These are phyloP conservation scores for Didymella pomorum DNA, from an alignment of 2,329 filamentous ascomycete genomes.

Conservation along the genomic window DNA sequence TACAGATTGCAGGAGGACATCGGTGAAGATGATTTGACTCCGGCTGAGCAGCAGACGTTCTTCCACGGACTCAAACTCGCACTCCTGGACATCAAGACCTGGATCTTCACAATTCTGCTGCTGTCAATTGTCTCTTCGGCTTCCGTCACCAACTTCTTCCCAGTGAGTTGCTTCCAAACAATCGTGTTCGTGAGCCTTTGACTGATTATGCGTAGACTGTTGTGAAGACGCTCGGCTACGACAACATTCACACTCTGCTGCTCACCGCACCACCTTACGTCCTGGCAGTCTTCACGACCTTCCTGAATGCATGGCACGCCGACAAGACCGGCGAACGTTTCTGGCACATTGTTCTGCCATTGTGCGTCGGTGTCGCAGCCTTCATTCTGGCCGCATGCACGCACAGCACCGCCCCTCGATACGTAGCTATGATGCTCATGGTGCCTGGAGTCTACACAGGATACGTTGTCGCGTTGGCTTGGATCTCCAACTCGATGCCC, in stretches of 20 bases:
- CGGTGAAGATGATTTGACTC: constrained; percentile 52
- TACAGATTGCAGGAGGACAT: constrained; percentile 51
- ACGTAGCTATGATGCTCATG: constrained; percentile 78
- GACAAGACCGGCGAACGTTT: constrained; percentile 76
- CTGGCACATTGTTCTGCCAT: constrained; percentile 70
- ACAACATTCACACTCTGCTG: constrained; percentile 61
- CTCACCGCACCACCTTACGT: constrained; percentile 55
- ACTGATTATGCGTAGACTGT: constrained; percentile 49
- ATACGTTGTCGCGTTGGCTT: constrained; percentile 70
- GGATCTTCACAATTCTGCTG: constrained; percentile 51
- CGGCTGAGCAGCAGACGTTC: constrained; percentile 46
- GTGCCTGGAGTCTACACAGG: constrained; percentile 67
- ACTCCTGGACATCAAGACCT: constrained; percentile 51
- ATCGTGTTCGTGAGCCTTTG: neutral
- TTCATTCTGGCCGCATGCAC: constrained; percentile 75
- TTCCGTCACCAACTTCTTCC: constrained; percentile 63
- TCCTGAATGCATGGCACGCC: constrained; percentile 73
- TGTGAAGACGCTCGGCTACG: constrained; percentile 67
- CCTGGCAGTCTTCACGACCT: constrained; percentile 66
- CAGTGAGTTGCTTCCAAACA: constrained; percentile 45
- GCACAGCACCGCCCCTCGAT: constrained; percentile 66
- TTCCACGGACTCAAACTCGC: constrained; percentile 53
- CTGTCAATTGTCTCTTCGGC: constrained; percentile 52
- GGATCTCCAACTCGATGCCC: constrained; percentile 79
- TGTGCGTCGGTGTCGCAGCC: constrained; percentile 67